Conservation (phyloP, 768 basidiomycete genomes). For the Fistulinella prunicolor region DNA sequence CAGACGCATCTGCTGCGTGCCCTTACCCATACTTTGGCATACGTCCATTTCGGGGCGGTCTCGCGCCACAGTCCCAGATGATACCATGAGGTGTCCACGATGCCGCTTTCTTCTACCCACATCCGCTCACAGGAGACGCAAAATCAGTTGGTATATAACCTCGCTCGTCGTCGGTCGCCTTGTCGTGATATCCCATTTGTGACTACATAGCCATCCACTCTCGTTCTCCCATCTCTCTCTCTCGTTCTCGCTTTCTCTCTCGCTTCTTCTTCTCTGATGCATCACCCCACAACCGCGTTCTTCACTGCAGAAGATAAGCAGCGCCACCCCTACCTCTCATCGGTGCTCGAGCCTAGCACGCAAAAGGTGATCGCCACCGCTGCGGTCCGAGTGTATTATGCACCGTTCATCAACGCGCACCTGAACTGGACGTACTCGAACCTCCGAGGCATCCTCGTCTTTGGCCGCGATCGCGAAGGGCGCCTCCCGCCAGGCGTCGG, state of each 20-base stretch:
- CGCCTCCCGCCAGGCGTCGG: slow-evolving; percentile 17
- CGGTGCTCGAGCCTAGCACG: slow-evolving; percentile 37
- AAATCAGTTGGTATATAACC: slow-evolving; percentile 34
- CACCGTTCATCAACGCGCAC: slow-evolving; percentile 45
- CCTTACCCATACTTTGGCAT: slow-evolving; percentile 28
- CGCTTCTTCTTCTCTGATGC: slow-evolving; percentile 21
- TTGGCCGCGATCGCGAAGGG: slow-evolving; percentile 39
- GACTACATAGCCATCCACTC: slow-evolving; percentile 11
- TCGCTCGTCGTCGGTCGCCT: slow-evolving; percentile 9
- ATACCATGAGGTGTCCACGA: slow-evolving; percentile 34
- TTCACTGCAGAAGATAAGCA: slow-evolving; percentile 39
- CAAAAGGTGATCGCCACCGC: slow-evolving; percentile 54
- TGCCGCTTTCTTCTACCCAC: slow-evolving; percentile 32
- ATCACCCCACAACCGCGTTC: slow-evolving; percentile 30
- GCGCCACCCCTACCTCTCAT: slow-evolving; percentile 37
- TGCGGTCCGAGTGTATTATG: slow-evolving; percentile 59
- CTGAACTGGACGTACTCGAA: slow-evolving; percentile 59
- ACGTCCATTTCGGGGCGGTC: slow-evolving; percentile 29
- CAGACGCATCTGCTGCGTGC: slow-evolving; percentile 19
- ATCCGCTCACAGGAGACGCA: slow-evolving; percentile 19
- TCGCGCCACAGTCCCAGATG: slow-evolving; percentile 32
- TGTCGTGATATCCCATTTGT: slow-evolving; percentile 15
- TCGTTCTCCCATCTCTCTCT: slow-evolving; percentile 15
- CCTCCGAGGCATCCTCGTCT: slow-evolving; percentile 57
- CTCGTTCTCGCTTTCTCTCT: slow-evolving; percentile 2